Percentiles rank a stretch among this genome's conserved stretches.
These are phyloP conservation scores for Fusarium sublunatum DNA, from an alignment of 2,329 filamentous ascomycete species.

Conservation along the genomic window DNA sequence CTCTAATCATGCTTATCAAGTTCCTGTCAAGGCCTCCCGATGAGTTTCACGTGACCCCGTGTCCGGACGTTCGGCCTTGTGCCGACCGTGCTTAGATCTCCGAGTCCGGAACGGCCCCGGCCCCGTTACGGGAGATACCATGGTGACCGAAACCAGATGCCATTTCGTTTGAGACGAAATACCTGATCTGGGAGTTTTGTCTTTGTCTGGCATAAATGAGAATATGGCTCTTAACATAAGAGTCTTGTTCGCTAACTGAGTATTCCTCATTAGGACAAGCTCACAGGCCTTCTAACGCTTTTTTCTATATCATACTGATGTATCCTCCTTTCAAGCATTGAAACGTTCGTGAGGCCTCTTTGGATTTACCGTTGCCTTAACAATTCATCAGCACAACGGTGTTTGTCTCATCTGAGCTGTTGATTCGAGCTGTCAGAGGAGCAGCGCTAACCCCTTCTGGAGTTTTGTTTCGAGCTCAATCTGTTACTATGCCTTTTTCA, in stretches of 20 bases:
- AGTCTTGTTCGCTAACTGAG: too few species aligned
- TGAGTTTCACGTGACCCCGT: too few species aligned
- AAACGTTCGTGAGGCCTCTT: not conserved
- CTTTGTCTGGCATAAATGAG: too few species aligned
- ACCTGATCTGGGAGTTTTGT: not conserved
- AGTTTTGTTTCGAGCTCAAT: slow-evolving; percentile 14
- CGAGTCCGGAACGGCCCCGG: slow-evolving; percentile 9
- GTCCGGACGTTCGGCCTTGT: not conserved
- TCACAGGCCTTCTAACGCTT: too few species aligned
- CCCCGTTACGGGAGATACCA: slow-evolving; percentile 1
- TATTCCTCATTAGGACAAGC: too few species aligned
- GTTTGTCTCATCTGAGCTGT: not conserved
- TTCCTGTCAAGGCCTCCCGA: too few species aligned
- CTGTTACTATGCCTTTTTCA: slow-evolving; percentile 21
- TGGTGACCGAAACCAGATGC: not conserved
- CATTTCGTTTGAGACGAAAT: not conserved
- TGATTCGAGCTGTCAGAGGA: slow-evolving; percentile 19
- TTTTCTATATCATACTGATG: too few species aligned
- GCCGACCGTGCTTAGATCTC: not conserved
- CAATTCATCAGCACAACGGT: not conserved
- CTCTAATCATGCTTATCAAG: too few species aligned
- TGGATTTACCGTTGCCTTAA: not conserved
- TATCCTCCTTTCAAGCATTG: too few species aligned
- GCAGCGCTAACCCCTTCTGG: slow-evolving; percentile 9
- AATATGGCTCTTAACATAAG: too few species aligned